Base-by-base conservation (phyloP, 2,329 filamentous ascomycete genomes). In the Nigrograna mackinnonii region DNA sequence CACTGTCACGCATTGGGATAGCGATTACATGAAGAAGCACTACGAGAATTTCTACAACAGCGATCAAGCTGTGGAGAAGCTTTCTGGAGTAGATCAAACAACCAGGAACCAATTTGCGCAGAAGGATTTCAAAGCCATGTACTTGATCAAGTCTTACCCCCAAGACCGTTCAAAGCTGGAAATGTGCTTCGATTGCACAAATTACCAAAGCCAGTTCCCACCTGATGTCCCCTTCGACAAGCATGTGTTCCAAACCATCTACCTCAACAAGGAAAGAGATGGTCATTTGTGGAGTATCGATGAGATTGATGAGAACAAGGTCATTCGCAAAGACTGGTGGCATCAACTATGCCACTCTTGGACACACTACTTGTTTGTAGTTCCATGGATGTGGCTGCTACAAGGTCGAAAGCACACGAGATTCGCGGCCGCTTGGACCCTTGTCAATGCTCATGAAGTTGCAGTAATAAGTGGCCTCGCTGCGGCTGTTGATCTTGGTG, bases 321-420 rank as follows among this genome's bases (percentile, higher is more conserved):
- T 86, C 33, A 85, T 86, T 37, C 70, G 79, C 35, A 77, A 75
- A 47, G 80, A 86, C 47, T 85, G 82, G 82, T 85, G 83, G 83
- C 83, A 86, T 57, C 83, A 86, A 63, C 73, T 86, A 9, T 81
- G 79, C 41, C 80, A 86, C 54, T 73, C 76, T 3, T 86, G 77
- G 76, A 80, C 80, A 22, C 83, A 86, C 54, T 85, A 85, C 56
- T 58, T 79, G 1, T 75, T 81, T 22, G 83, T 86, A 52, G 83
- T 90, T 1, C 86, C 86, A 0, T 82, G 82, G 49, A 79, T 90
- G 77, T 86, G 85, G 84, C 79, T 86, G 18, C 75, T 90, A 3
- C 84, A 90, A 50, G 84, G 84, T 0, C 79, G 74, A 47, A 81
- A 80, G 19, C 72, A 74, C 36, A 89, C 85, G 0, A 71, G 76